Evolutionary conservation across 768 basidiomycete species (phyloP), one percentile per base, ranked within the genome.

Genomic region (Coprinopsis sp.): DNA sequence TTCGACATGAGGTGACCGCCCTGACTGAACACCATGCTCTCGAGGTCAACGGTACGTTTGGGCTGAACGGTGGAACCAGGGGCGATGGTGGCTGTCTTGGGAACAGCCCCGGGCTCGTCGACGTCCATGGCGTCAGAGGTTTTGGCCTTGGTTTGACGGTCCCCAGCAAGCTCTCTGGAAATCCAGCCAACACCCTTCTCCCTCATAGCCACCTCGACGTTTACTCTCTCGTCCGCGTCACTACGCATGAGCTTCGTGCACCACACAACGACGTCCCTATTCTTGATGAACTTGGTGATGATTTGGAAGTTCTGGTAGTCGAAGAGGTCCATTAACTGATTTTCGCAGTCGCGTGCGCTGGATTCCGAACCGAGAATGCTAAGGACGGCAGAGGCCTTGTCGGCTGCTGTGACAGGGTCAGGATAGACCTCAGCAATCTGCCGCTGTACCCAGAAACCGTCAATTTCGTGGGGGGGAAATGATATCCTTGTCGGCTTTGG

Each of bases 131-230:
- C 81, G 37, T 87, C 83, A 0, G 44, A 27, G 58, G 63, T 37
- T 61, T 62, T 47, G 40, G 66, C 61, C 58, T 81, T 82, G 3
- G 76, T 68, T 51, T 84, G 81, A 3, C 90, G 73, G 56, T 91
- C 92, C 2, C 94, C 92, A 3, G 82, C 76, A 3, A 98, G 73
- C 51, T 92, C 91, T 46, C 89, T 79, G 43, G 95, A 61, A 62
- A 99, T 97, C 93, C 93, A 98, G 0, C 91, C 94, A 8, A 94
- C 79, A 12, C 91, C 92, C 66, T 91, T 95, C 71, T 98, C 95
- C 36, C 95, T 77, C 96, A 99, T 99, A 0, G 91, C 91, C 3
- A 98, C 95, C 66, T 98, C 95, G 30, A 96, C 80, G 58, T 97
- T 91, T 33, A 94, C 81, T 37, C 87, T 79, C 62, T 91, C 91